Evolutionary conservation across 164 flowering plant genomes (phyloP).

Genomic region (Dillenia turbinata): DNA sequence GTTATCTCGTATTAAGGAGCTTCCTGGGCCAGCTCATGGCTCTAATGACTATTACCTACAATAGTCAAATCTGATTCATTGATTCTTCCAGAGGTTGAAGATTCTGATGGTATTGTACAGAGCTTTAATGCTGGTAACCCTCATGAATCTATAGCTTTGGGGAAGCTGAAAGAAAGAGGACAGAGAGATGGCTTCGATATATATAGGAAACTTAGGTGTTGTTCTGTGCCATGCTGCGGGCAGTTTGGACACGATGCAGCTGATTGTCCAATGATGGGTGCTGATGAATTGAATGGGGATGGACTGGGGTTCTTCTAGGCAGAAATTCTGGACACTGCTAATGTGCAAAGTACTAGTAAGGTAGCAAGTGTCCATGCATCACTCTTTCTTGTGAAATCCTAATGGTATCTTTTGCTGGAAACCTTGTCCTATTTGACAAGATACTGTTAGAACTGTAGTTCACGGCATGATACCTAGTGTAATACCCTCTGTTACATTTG

Average conservation of each 20-base stretch:
- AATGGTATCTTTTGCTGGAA: too few species aligned
- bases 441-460: too few species aligned
- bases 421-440: too few species aligned
- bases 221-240: constrained; percentile 52
- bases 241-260: constrained; percentile 66
- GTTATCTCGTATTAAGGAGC: constrained; percentile 49
- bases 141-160: constrained; percentile 34
- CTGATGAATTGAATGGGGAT: constrained; percentile 47
- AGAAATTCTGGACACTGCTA: constrained; percentile 3
- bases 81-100: constrained; percentile 61
- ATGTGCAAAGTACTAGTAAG: constrained; percentile 6
- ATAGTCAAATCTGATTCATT: constrained; percentile 54
- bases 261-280: constrained; percentile 56
- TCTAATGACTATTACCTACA: constrained; percentile 28
- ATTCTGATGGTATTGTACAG: constrained; percentile 53
- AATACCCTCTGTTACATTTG: too few species aligned
- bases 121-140: constrained; percentile 38
- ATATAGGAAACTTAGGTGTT: constrained; percentile 45
- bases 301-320: constrained; percentile 49
- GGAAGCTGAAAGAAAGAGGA: constrained; percentile 57
- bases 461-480: too few species aligned
- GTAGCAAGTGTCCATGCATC: constrained; percentile 16
- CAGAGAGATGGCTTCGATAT: constrained; percentile 41
- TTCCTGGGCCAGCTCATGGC: constrained; percentile 30
- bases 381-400: not conserved